Evolutionary conservation across 2,329 filamentous ascomycete genomes (phyloP).

Genomic region (Neonectria sp.): DNA sequence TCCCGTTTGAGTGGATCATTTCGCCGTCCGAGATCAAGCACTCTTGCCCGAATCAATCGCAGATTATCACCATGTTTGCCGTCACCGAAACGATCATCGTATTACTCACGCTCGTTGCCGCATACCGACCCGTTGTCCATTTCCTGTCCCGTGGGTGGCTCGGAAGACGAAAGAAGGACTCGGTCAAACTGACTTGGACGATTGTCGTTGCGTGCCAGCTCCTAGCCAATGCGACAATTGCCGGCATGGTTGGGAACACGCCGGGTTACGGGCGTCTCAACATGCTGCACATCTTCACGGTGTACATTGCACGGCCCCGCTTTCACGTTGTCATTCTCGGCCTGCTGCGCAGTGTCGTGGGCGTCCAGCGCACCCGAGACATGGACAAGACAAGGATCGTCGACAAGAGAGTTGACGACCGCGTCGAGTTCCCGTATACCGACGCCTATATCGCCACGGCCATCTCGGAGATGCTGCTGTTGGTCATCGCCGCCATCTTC

Average conservation of each 20-base stretch:
- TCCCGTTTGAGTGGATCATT: slow-evolving; percentile 45
- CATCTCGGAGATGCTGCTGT: slow-evolving; percentile 37
- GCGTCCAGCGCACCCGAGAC: slow-evolving; percentile 20
- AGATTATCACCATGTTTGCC: slow-evolving; percentile 38
- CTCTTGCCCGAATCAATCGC: slow-evolving; percentile 31
- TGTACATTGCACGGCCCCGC: slow-evolving; percentile 41
- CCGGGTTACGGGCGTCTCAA: slow-evolving; percentile 40
- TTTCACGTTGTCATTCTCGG: slow-evolving; percentile 39
- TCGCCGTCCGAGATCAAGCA: slow-evolving; percentile 30
- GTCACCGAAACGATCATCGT: slow-evolving; percentile 40
- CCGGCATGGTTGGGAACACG: slow-evolving; percentile 39
- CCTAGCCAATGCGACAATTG: slow-evolving; percentile 37
- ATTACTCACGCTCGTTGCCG: slow-evolving; percentile 28
- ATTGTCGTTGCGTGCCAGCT: slow-evolving; percentile 38
- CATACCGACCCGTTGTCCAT: slow-evolving; percentile 40
- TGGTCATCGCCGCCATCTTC: slow-evolving; percentile 41
- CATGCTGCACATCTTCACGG: slow-evolving; percentile 43
- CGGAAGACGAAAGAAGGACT: slow-evolving; percentile 33
- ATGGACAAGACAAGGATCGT: slow-evolving; percentile 42
- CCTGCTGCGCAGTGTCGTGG: slow-evolving; percentile 39
- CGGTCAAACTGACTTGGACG: slow-evolving; percentile 35
- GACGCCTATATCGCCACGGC: slow-evolving; percentile 41
- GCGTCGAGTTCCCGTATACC: slow-evolving; percentile 44
- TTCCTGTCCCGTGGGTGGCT: slow-evolving; percentile 32
- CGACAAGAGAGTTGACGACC: slow-evolving; percentile 32